These are phyloP conservation scores for Vaccinium darrowii DNA, from an alignment of 148 eudicot genomes.

Conservation along the genomic window DNA sequence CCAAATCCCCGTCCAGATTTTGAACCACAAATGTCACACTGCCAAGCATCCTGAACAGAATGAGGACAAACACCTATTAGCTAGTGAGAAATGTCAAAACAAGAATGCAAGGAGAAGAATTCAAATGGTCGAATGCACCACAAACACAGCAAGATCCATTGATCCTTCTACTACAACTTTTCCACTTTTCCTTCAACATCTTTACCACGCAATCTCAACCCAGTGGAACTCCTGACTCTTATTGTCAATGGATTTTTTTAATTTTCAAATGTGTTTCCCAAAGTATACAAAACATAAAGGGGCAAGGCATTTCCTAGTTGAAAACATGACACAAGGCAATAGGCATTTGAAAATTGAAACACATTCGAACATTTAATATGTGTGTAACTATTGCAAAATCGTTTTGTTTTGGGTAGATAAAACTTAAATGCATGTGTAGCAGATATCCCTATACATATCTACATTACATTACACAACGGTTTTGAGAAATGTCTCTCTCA, in stretches of 20 bases:
- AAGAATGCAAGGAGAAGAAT: neutral
- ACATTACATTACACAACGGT: neutral
- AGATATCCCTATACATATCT: neutral
- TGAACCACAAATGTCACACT: constrained; percentile 93
- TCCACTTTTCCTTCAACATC: neutral
- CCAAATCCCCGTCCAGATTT: constrained; percentile 97
- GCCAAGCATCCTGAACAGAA: constrained; percentile 85
- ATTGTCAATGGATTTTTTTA: neutral
- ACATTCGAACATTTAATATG: neutral
- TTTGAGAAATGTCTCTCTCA: too few species aligned
- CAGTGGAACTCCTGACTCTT: too few species aligned
- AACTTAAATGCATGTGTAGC: neutral
- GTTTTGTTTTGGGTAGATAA: neutral
- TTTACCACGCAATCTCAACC: neutral
- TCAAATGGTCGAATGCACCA: neutral
- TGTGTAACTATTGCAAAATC: neutral
- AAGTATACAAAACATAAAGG: neutral
- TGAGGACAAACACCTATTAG: constrained; percentile 14
- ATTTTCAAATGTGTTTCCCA: neutral
- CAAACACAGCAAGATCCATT: neutral
- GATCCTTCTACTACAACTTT: neutral
- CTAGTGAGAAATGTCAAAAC: constrained; percentile 13
- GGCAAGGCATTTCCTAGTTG: neutral
- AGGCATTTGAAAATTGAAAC: neutral
- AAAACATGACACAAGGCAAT: neutral